Evolutionary conservation across 192 early-diverging fungal genomes (phyloP).

Genomic region (Coemansia guatemalensis): DNA sequence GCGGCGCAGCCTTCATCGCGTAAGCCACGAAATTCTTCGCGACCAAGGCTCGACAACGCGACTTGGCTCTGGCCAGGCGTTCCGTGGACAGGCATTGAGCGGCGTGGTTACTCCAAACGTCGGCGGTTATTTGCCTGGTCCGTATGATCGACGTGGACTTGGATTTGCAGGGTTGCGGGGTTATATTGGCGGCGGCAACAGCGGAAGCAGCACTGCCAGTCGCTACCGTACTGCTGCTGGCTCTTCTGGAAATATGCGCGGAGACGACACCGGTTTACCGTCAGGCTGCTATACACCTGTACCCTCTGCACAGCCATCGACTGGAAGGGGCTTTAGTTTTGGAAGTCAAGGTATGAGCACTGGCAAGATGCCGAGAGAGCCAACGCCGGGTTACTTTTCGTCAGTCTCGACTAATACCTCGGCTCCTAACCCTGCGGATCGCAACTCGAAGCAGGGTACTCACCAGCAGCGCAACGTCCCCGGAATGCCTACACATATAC

Average conservation of each 20-base stretch:
- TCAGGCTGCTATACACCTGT: constrained; percentile 35
- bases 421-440: constrained; percentile 11
- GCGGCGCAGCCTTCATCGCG: constrained; percentile 34
- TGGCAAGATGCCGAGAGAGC: constrained; percentile 47
- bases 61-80: constrained; percentile 24
- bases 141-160: constrained; percentile 27
- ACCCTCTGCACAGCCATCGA: constrained; percentile 8
- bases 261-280: constrained; percentile 16
- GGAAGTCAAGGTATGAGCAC: constrained; percentile 18
- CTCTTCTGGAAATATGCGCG: constrained; percentile 7
- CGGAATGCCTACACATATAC: constrained; percentile 1
- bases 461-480: constrained; percentile 10
- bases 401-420: constrained; percentile 34
- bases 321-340: constrained; percentile 15
- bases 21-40: constrained; percentile 32
- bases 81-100: constrained; percentile 30
- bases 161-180: constrained; percentile 50
- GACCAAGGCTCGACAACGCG: constrained; percentile 22
- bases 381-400: constrained; percentile 23
- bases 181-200: constrained; percentile 37
- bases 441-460: constrained; percentile 10
- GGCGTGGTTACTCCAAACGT: constrained; percentile 38
- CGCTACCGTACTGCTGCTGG: constrained; percentile 19
- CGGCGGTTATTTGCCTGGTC: constrained; percentile 9
- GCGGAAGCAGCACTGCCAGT: neutral